Evolutionary conservation across 1,284 basidiomycete genomes (phyloP).

Genomic region (Trichosporon sp.): DNA sequence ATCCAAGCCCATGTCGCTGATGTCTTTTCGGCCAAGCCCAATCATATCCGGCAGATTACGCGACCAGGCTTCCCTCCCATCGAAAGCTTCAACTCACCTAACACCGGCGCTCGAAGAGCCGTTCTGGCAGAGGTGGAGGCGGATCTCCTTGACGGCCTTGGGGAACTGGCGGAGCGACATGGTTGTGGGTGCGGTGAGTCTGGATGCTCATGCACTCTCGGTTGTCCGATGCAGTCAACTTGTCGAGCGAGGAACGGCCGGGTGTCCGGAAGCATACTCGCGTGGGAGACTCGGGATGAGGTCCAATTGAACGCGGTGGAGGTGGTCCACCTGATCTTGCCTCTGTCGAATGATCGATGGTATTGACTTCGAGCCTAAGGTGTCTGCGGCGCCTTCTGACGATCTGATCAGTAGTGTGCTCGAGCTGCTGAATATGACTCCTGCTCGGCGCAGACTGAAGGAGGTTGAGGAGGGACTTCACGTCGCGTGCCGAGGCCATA

Average conservation of each 20-base stretch:
- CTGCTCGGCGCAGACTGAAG: too few relatives aligned
- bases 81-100: slow-evolving; percentile 56
- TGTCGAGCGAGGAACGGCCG: not conserved
- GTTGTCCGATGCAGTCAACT: not conserved
- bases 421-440: too few relatives aligned
- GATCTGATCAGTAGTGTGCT: too few relatives aligned
- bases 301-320: not conserved
- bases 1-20: not conserved
- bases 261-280: not conserved
- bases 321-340: not conserved
- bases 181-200: slow-evolving; percentile 7
- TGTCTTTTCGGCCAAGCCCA: slow-evolving; percentile 1
- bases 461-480: too few relatives aligned
- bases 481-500: too few relatives aligned
- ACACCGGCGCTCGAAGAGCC: slow-evolving; percentile 71
- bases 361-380: too few relatives aligned
- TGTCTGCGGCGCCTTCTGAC: too few relatives aligned
- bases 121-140: slow-evolving; percentile 79
- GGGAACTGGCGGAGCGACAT: slow-evolving; percentile 65
- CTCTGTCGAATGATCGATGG: not conserved
- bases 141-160: slow-evolving; percentile 75
- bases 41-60: slow-evolving; percentile 1
- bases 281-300: not conserved
- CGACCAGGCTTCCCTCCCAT: too few relatives aligned
- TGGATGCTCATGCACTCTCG: not conserved